These are phyloP conservation scores for Colletotrichum orbiculare DNA, from an alignment of 2,329 filamentous ascomycete genomes.

Conservation along the genomic window DNA sequence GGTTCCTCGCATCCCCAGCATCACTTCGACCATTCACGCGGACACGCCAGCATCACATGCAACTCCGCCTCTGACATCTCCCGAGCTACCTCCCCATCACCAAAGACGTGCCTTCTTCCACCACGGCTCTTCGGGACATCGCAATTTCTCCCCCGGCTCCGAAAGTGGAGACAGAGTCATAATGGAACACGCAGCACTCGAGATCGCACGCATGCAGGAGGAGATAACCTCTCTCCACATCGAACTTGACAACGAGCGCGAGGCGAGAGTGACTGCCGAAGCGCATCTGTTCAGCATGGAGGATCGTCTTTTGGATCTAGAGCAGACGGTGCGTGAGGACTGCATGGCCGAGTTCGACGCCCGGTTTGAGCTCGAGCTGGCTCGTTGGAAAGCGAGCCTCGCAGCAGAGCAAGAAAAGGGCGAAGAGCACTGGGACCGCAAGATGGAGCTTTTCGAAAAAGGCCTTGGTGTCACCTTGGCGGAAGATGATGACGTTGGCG, in stretches of 20 bases:
- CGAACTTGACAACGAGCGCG: constrained; percentile 76
- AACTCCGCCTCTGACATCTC: constrained; percentile 39
- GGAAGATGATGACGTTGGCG: constrained; percentile 56
- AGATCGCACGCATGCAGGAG: constrained; percentile 81
- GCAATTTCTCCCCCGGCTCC: constrained; percentile 53
- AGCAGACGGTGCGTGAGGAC: constrained; percentile 89
- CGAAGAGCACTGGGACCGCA: constrained; percentile 88
- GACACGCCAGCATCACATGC: constrained; percentile 43
- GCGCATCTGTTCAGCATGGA: constrained; percentile 77
- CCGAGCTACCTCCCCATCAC: constrained; percentile 19
- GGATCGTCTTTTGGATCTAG: constrained; percentile 73
- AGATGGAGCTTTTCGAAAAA: constrained; percentile 75
- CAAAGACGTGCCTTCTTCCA: constrained; percentile 28
- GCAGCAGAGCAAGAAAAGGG: constrained; percentile 82
- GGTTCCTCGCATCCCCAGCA: constrained; percentile 86
- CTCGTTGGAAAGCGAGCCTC: constrained; percentile 83
- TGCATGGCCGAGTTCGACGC: constrained; percentile 88
- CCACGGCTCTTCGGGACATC: constrained; percentile 42
- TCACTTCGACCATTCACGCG: constrained; percentile 75
- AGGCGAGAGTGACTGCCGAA: constrained; percentile 77
- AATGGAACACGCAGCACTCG: constrained; percentile 83
- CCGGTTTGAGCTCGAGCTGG: constrained; percentile 78
- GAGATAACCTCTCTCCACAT: constrained; percentile 81
- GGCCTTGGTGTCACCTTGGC: constrained; percentile 51
- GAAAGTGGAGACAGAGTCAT: constrained; percentile 70